These are phyloP conservation scores for Cajanus cajan DNA, from an alignment of 306 rosid species.

Conservation along the genomic window DNA sequence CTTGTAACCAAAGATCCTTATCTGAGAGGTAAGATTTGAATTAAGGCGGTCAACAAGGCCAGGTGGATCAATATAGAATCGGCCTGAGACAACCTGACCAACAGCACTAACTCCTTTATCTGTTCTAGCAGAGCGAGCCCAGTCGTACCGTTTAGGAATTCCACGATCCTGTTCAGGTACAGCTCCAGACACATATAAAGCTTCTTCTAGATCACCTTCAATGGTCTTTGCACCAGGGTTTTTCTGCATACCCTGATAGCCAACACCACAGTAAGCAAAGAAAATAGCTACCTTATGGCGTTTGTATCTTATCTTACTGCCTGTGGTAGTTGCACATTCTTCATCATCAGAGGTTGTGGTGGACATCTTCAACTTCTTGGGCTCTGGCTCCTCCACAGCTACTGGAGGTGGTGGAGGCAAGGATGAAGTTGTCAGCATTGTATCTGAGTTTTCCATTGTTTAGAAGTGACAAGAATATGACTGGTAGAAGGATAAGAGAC, in stretches of 20 bases:
- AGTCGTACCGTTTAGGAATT: conserved; percentile 67
- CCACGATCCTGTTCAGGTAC: conserved; percentile 86
- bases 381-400: conserved; percentile 49
- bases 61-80: conserved; percentile 90
- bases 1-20: conserved; percentile 80
- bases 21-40: conserved; percentile 72
- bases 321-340: conserved; percentile 29
- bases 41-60: conserved; percentile 89
- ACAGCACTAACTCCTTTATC: conserved; percentile 98
- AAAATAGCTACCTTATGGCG: conserved; percentile 83
- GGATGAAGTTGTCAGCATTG: conserved; percentile 38
- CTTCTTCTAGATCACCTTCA: conserved; percentile 93
- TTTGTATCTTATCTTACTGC: conserved; percentile 59
- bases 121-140: conserved; percentile 95
- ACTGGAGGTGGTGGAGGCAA: conserved; percentile 30
- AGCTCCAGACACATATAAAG: conserved; percentile 68
- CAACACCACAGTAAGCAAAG: conserved; percentile 93
- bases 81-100: conserved; percentile 91
- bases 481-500: conserved; percentile 7
- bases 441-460: conserved; percentile 61
- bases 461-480: conserved; percentile 33
- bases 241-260: conserved; percentile 98
- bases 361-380: conserved; percentile 79
- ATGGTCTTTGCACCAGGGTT: conserved; percentile 98
- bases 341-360: conserved; percentile 82